Evolutionary conservation across 495 filamentous ascomycete genomes (phyloP).

Genomic region (Pseudevernia furfuracea): DNA sequence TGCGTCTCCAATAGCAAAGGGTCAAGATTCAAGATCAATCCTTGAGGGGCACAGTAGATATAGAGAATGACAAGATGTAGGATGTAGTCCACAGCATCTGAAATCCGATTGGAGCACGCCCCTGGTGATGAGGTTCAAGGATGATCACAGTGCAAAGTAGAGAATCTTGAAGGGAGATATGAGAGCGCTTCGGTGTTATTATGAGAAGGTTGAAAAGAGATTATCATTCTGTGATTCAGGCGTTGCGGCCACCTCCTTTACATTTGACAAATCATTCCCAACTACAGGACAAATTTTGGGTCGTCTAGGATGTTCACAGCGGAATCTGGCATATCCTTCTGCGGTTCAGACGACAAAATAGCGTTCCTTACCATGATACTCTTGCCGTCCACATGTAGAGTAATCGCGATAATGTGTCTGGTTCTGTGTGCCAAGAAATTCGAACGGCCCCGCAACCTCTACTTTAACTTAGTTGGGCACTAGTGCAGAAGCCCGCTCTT

Average conservation of each 20-base stretch:
- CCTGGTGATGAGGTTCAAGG: not conserved
- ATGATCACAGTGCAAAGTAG: not conserved
- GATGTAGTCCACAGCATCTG: not conserved
- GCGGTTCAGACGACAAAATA: not conserved
- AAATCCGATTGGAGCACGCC: not conserved
- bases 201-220: not conserved
- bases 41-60: not conserved
- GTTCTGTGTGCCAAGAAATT: conserved; percentile 1
- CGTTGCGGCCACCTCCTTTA: not conserved
- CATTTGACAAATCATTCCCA: not conserved
- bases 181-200: not conserved
- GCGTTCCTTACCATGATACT: not conserved
- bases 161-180: not conserved
- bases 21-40: not conserved
- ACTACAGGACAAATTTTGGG: not conserved
- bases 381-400: not conserved
- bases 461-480: not conserved
- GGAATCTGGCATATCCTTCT: not conserved
- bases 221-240: no score
- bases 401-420: no score
- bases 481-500: conserved; percentile 16
- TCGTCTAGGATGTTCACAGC: not conserved
- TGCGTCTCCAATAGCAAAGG: no score
- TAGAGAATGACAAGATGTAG: not conserved
- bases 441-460: conserved; percentile 3